Base-by-base conservation (phyloP, 2,329 filamentous ascomycete genomes). In the Huntiella savannae region DNA sequence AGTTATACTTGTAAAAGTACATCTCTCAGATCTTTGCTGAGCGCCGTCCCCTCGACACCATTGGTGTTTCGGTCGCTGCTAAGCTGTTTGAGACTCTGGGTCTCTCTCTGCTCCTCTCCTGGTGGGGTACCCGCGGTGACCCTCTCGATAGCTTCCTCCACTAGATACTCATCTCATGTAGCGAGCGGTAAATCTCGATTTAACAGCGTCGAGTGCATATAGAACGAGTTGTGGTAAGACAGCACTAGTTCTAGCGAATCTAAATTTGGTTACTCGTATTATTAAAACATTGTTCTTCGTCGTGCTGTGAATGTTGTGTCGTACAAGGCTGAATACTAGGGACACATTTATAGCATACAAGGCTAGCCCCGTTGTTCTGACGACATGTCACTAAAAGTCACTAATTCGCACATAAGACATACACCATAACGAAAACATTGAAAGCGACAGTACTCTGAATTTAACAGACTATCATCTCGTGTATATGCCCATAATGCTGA, bases 111-210 rank as follows among this genome's bases (percentile, higher is more conserved):
- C 85, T 96, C 75, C 71, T 96, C 57, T 94, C 85, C 60, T 96
- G 84, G 82, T 96, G 88, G 88, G 88, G 88, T 58, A 95, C 88
- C 58, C 80, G 82, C 60, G 91, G 85, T 66, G 88, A 86, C 70
- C 85, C 85, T 51, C 92, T 94, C 64, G 77, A 86, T 59, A 87
- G 28, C 45, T 50, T 50, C 45, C 42, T 50, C 35, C 42, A 47
- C 41, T 50, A 50, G 45, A 40, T 43, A 8, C n/a, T 17, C 28
- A 13, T 17, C 17, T 42, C 15, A 28, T 28, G 22, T 28, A 33
- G 8, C 8, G 2, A 17, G 7, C n/a, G n/a, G 22, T 28, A 43
- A 43, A 43, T 43, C 32, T 33, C 40, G 32, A 43, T 43, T 32
- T 34, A 32, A 43, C 40, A 43, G 32, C 8, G 32, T 34, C 13